These are phyloP conservation scores for Hypoxylon sp. DNA, from an alignment of 2,329 filamentous ascomycete species.

Conservation along the genomic window DNA sequence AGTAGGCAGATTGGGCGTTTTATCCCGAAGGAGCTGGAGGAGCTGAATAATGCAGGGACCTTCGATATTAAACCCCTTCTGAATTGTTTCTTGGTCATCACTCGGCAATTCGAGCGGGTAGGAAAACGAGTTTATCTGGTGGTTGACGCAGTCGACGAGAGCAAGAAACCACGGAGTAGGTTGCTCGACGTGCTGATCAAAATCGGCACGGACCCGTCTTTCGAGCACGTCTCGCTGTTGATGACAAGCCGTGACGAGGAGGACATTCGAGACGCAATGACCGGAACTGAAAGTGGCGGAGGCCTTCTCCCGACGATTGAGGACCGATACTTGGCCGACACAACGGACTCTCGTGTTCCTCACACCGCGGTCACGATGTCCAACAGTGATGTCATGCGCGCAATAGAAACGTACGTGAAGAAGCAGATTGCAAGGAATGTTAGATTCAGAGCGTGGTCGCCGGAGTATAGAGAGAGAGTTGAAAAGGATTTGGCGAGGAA, in stretches of 20 bases:
- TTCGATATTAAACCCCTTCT: slow-evolving; percentile 42
- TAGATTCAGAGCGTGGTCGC: slow-evolving; percentile 21
- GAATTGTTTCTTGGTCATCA: slow-evolving; percentile 40
- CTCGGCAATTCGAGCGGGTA: slow-evolving; percentile 29
- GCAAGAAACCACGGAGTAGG: slow-evolving; percentile 38
- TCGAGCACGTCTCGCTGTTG: slow-evolving; percentile 47
- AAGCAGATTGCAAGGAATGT: slow-evolving; percentile 29
- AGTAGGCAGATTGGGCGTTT: slow-evolving; percentile 40
- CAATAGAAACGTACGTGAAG: slow-evolving; percentile 46
- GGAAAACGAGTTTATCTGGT: slow-evolving; percentile 45
- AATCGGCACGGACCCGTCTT: slow-evolving; percentile 45
- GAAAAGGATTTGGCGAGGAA: slow-evolving; percentile 37
- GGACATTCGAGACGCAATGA: slow-evolving; percentile 46
- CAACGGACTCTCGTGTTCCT: not conserved
- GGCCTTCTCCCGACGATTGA: not conserved
- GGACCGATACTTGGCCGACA: not conserved
- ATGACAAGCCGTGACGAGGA: slow-evolving; percentile 51
- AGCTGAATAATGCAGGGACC: slow-evolving; percentile 13
- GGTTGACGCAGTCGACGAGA: slow-evolving; percentile 53
- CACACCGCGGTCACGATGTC: slow-evolving; percentile 47
- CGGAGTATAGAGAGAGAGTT: slow-evolving; percentile 35
- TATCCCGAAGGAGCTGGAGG: slow-evolving; percentile 39
- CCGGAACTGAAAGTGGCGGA: not conserved
- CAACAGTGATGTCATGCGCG: slow-evolving; percentile 46
- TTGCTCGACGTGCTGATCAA: slow-evolving; percentile 43